These are phyloP conservation scores for Arthrinium puccinioides DNA, from an alignment of 2,329 filamentous ascomycete genomes.

Conservation along the genomic window DNA sequence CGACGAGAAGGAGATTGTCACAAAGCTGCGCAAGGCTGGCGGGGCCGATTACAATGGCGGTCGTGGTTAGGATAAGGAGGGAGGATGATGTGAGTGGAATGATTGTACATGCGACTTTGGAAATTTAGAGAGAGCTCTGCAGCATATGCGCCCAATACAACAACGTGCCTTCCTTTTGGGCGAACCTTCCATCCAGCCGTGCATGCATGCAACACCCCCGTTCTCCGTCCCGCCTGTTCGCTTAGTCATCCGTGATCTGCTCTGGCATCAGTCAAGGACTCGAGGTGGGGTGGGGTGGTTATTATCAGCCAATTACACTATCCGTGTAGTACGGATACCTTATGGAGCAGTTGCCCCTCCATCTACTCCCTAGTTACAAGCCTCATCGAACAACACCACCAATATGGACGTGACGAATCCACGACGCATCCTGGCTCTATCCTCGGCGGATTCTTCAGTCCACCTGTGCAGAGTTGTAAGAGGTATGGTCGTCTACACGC, in stretches of 20 bases:
- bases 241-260: conserved; percentile 1
- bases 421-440: conserved; percentile 51
- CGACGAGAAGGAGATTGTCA: conserved; percentile 53
- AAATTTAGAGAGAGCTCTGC: background rate
- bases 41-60: conserved; percentile 67
- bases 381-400: conserved; percentile 3
- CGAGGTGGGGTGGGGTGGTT: background rate
- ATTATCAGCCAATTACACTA: too few species aligned
- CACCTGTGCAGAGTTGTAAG: conserved; percentile 44
- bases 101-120: too few species aligned
- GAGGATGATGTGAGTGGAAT: too few species aligned
- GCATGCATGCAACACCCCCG: background rate
- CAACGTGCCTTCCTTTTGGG: too few species aligned
- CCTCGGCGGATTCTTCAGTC: conserved; percentile 36
- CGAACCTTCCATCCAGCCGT: too few species aligned
- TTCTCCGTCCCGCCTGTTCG: background rate
- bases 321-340: too few species aligned
- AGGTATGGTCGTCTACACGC: conserved; percentile 29
- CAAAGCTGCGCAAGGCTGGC: conserved; percentile 55
- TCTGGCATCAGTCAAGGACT: background rate
- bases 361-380: conserved; percentile 2
- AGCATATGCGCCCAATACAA: too few species aligned
- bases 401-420: conserved; percentile 40
- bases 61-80: conserved; percentile 47
- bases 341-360: conserved; percentile 9